phyloP scores from a whole-genome alignment of 2,329 filamentous ascomycete genomes.

The Setomelanomma holmii region DNA sequence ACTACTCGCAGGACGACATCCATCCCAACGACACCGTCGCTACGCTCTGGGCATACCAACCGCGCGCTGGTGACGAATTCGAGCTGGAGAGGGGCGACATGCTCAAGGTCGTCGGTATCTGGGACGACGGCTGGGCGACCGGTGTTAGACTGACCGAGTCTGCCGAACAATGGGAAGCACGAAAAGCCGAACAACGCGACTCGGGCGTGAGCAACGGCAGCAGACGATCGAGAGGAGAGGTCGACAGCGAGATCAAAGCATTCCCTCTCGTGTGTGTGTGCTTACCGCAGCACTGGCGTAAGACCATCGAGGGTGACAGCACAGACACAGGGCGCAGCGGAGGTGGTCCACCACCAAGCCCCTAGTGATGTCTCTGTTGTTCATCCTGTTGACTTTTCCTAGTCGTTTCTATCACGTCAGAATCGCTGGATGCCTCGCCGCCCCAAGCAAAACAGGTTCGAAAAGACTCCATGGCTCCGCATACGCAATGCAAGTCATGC shows the following conservation, averaged over 20 bases:
- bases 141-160: conserved; percentile 82
- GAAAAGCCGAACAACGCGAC: conserved; percentile 80
- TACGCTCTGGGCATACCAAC: conserved; percentile 95
- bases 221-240: conserved; percentile 36
- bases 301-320: conserved; percentile 88
- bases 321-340: conserved; percentile 40
- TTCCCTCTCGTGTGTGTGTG: conserved; percentile 98
- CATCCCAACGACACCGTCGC: conserved; percentile 89
- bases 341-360: conserved; percentile 44
- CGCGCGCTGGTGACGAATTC: conserved; percentile 92
- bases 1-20: conserved; percentile 97
- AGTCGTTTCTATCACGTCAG: conserved; percentile 32
- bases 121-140: conserved; percentile 99
- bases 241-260: conserved; percentile 86
- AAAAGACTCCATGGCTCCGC: background rate
- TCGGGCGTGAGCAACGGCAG: conserved; percentile 90
- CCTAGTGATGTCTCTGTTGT: conserved; percentile 23
- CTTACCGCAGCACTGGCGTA: conserved; percentile 92
- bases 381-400: conserved; percentile 33
- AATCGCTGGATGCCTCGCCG: conserved; percentile 17
- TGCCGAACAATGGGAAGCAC: conserved; percentile 87
- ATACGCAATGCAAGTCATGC: conserved; percentile 4
- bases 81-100: conserved; percentile 93
- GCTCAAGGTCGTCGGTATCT: conserved; percentile 97
- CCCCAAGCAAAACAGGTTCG: conserved; percentile 1